phyloP scores from a whole-genome alignment of 1,284 basidiomycete species.

The Meira nashicola region DNA sequence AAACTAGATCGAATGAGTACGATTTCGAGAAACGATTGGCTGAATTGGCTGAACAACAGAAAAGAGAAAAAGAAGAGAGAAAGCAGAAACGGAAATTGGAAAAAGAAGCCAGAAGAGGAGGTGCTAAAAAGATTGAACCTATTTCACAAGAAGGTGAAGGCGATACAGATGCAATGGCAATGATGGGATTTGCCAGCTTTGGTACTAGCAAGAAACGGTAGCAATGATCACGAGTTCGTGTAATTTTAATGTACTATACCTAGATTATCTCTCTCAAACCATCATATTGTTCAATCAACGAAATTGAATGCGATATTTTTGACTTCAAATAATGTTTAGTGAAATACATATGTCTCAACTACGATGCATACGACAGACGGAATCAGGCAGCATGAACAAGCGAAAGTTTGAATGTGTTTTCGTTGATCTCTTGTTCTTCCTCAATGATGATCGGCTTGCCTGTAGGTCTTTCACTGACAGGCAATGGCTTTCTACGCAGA shows the following conservation, averaged over 20 bases:
- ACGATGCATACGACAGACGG: neutral
- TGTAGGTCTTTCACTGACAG: constrained; percentile 49
- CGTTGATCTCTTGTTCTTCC: constrained; percentile 81
- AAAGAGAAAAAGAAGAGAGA: constrained; percentile 66
- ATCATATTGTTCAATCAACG: no score
- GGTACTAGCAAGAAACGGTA: constrained; percentile 63
- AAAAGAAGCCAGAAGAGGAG: constrained; percentile 39
- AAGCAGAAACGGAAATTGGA: constrained; percentile 56
- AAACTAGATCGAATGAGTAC: constrained; percentile 56
- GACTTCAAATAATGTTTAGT: neutral
- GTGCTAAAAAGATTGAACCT: no score
- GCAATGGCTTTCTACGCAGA: constrained; percentile 60
- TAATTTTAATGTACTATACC: no score
- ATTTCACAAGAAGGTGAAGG: no score
- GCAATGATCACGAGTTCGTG: neutral
- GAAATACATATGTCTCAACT: neutral
- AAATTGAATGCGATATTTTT: neutral
- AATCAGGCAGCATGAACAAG: constrained; percentile 32
- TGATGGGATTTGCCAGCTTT: constrained; percentile 93
- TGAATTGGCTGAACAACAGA: constrained; percentile 74
- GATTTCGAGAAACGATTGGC: constrained; percentile 86
- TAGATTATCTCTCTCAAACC: no score
- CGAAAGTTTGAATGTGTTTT: constrained; percentile 66
- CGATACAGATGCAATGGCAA: constrained; percentile 64
- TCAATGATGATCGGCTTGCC: constrained; percentile 64